Percentiles rank a stretch among this genome's conserved stretches.
Conservation (phyloP, 441 rosid species). For the Jatropha multifida region DNA sequence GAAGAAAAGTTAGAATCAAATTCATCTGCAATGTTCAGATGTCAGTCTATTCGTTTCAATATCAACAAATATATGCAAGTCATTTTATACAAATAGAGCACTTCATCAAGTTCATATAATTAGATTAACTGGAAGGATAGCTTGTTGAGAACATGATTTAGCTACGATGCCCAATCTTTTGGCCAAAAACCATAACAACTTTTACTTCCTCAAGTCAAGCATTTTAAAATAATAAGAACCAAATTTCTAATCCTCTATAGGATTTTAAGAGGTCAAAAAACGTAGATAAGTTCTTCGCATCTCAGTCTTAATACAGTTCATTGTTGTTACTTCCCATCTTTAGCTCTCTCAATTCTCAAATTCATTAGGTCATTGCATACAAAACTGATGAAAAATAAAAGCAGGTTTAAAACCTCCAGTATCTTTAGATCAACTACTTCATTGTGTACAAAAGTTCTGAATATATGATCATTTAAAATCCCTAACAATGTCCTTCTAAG, state of each 20-base stretch:
- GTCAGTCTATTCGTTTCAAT: slow-evolving; percentile 1
- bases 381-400: not conserved
- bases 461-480: not conserved
- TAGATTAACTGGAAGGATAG: not conserved
- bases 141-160: not conserved
- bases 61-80: not conserved
- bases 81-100: not conserved
- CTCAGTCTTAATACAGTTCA: not conserved
- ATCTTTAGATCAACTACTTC: not conserved
- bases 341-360: not conserved
- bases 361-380: not conserved
- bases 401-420: not conserved
- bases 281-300: not conserved
- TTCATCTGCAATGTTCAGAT: not conserved
- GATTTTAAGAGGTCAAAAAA: not conserved
- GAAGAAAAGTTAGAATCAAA: no score
- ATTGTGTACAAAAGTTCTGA: not conserved
- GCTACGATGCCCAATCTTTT: not conserved
- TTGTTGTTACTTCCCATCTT: not conserved
- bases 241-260: not conserved
- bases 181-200: not conserved
- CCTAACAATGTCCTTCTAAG: not conserved
- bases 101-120: not conserved
- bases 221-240: not conserved
- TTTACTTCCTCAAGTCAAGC: not conserved